phyloP scores from a whole-genome alignment of 805 yeast genomes.

The Candida silvatica region DNA sequence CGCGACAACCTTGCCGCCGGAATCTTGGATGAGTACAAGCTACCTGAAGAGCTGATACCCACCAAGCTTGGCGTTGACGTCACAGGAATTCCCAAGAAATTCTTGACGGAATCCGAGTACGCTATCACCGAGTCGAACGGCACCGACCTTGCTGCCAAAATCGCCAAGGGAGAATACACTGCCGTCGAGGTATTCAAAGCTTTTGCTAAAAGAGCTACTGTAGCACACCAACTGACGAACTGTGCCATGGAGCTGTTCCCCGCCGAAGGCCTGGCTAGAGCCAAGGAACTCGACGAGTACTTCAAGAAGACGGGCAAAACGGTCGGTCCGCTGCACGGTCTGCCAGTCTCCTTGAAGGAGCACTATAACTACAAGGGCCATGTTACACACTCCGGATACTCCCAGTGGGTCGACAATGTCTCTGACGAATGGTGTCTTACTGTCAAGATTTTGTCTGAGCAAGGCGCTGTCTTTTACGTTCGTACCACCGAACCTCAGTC shows the following conservation, averaged over 20 bases:
- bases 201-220: conserved; percentile 36
- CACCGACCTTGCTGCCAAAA: conserved; percentile 20
- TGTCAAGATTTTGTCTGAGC: conserved; percentile 32
- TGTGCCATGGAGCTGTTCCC: conserved; percentile 37
- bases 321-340: conserved; percentile 51
- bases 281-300: conserved; percentile 43
- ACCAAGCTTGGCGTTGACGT: conserved; percentile 14
- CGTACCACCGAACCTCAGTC: conserved; percentile 50
- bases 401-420: conserved; percentile 30
- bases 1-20: conserved; percentile 17
- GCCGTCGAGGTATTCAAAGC: conserved; percentile 36
- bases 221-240: conserved; percentile 39
- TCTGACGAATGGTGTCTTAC: conserved; percentile 29
- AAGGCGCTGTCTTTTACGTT: conserved; percentile 46
- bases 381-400: conserved; percentile 44
- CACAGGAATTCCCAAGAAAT: conserved; percentile 19
- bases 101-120: conserved; percentile 26
- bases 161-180: conserved; percentile 29
- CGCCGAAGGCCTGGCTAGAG: conserved; percentile 37
- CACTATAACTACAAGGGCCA: conserved; percentile 39
- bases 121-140: conserved; percentile 33
- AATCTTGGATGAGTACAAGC: conserved; percentile 18
- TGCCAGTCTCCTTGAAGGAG: conserved; percentile 56
- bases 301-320: conserved; percentile 34
- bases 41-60: conserved; percentile 15